Evolutionary conservation across 2,329 filamentous ascomycete species (phyloP), one percentile per base, ranked within the genome.

Genomic region (Alternaria viburni): DNA sequence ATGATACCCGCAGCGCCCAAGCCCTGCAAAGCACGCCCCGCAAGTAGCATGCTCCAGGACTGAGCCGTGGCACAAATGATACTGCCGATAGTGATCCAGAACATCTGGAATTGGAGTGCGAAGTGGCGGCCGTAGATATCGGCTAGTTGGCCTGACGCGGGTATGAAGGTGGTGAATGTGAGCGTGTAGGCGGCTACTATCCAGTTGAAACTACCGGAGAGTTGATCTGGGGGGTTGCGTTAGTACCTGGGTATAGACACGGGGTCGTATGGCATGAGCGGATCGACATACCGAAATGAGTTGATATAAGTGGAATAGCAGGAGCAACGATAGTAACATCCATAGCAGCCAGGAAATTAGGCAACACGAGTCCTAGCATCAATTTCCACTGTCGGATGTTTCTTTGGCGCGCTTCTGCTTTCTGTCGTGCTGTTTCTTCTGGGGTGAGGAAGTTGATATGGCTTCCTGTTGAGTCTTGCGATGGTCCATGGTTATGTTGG

Each of bases 181-280:
- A 92, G 81, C 56, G 89, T 91, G 77, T 91, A 92, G 7, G 88
- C 83, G 0, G 89, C 89, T 17, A 91, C 86, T 71, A 92, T 90
- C 88, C 89, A 91, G 51, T 78, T 79, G 62, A 79, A 78, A 44
- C 72, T 73, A 41, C 75, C 75, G 71, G 90, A 91, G 3, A 90
- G 82, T 69, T 89, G 85, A 17, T 85, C 83, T 76, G 26, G 9
- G 50, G 3, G 21, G 3, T 45, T n/a, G 7, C 6, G 26, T 66
- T 32, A 59, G 65, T 70, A 50, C 7, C 5, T 28, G 2, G 32
- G 15, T n/a, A 30, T 49, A 62, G 41, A 25, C 21, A 25, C 8
- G 23, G 23, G 23, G 4, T 25, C 3, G 23, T 5, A 3, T 15
- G 8, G 49, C n/a, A 23, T 10, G 28, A 52, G 21, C 11, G 17